Conservation (phyloP, 208 protist species). For the Trypanosoma conorhini region DNA sequence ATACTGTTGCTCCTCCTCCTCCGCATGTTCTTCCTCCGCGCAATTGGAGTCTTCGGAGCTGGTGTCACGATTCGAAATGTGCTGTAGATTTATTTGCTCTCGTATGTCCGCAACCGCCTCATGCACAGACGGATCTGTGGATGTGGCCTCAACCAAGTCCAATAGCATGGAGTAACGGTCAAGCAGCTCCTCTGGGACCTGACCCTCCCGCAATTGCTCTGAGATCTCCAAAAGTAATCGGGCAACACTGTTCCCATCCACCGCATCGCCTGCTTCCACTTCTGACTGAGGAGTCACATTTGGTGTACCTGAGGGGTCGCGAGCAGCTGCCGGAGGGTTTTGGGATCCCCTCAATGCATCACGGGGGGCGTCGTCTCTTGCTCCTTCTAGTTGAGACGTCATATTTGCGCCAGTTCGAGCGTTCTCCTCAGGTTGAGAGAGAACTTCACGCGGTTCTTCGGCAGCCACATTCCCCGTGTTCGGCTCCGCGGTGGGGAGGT, state of each 20-base stretch:
- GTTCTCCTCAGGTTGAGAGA: conserved; percentile 32
- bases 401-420: conserved; percentile 48
- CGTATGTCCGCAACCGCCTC: conserved; percentile 51
- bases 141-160: conserved; percentile 15
- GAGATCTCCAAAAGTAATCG: conserved; percentile 54
- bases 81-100: conserved; percentile 58
- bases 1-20: conserved; percentile 5
- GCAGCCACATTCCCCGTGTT: conserved; percentile 5
- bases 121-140: conserved; percentile 11
- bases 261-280: conserved; percentile 1
- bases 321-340: conserved; percentile 45
- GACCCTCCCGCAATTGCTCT: conserved; percentile 44
- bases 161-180: conserved; percentile 44
- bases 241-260: conserved; percentile 22
- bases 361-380: conserved; percentile 32
- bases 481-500: conserved; percentile 1
- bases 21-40: conserved; percentile 21
- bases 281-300: conserved; percentile 17
- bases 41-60: conserved; percentile 7
- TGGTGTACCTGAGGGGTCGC: conserved; percentile 24
- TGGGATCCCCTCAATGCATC: conserved; percentile 42
- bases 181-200: conserved; percentile 44
- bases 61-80: conserved; percentile 21
- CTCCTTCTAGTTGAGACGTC: conserved; percentile 31
- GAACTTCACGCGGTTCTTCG: conserved; percentile 15